Percentiles rank a stretch among this genome's conserved stretches.
Evolutionary conservation across 305 asterid genomes (phyloP).

Genomic region (Solanum chacoense): DNA sequence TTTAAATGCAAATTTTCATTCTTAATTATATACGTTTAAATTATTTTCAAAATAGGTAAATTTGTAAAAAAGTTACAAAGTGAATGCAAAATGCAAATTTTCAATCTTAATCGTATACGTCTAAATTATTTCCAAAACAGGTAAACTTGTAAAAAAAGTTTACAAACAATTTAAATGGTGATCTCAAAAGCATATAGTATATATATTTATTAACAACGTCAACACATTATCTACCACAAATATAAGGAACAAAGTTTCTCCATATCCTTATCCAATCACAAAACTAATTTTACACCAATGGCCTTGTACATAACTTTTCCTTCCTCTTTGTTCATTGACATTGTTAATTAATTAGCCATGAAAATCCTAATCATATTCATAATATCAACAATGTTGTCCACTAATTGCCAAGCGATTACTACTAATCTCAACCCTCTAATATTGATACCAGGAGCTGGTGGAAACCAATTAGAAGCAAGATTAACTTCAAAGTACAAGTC

Average conservation of each 20-base stretch:
- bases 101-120: neutral
- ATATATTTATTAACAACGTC: neutral
- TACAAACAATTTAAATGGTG: neutral
- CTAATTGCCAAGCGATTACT: conserved; percentile 11
- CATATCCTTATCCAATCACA: neutral
- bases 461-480: conserved; percentile 84
- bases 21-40: too few species aligned
- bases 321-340: neutral
- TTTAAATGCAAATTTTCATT: neutral
- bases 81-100: too few species aligned
- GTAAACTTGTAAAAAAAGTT: neutral
- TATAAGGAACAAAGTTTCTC: neutral
- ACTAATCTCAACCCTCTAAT: conserved; percentile 45
- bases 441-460: conserved; percentile 82
- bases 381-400: conserved; percentile 7
- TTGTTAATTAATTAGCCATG: conserved; percentile 3
- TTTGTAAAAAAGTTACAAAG: neutral
- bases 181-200: too few species aligned
- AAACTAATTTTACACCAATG: neutral
- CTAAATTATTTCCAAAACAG: too few species aligned
- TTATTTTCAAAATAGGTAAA: neutral
- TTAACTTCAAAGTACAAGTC: conserved; percentile 56
- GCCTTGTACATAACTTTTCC: neutral
- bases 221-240: conserved; percentile 12
- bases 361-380: neutral